These are phyloP conservation scores for Mucor piriformis DNA, from an alignment of 371 early-diverging fungal genomes.

Conservation along the genomic window DNA sequence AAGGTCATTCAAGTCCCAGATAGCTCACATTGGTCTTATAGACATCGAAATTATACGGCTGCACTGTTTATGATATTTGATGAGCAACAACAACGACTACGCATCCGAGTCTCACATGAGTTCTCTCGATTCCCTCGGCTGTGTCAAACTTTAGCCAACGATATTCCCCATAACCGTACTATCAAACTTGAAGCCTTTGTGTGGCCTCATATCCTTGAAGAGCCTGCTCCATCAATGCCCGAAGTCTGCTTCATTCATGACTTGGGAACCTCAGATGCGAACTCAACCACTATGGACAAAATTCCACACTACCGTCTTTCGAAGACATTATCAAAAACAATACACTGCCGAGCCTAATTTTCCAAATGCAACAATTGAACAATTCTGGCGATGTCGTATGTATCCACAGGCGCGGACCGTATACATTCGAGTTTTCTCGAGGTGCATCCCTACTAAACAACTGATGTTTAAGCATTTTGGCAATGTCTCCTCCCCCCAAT, in stretches of 20 bases:
- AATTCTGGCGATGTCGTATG: neutral
- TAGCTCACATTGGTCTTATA: neutral
- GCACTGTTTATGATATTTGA: neutral
- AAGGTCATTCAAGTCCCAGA: neutral
- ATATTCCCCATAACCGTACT: neutral
- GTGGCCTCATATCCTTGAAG: neutral
- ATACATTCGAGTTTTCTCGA: neutral
- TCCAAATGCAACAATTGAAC: neutral
- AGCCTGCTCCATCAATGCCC: neutral
- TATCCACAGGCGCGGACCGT: neutral
- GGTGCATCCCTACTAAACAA: neutral
- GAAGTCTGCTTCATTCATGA: neutral
- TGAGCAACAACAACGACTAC: neutral
- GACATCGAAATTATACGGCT: neutral
- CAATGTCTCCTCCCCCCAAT: neutral
- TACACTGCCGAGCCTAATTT: neutral
- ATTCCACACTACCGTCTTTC: neutral
- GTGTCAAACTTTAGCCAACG: neutral
- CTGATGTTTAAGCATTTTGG: neutral
- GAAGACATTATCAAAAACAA: neutral
- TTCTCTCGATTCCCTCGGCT: neutral
- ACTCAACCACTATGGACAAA: neutral
- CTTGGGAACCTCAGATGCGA: neutral
- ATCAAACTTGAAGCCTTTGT: neutral
- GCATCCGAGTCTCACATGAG: neutral